Evolutionary conservation across 768 basidiomycete species (phyloP), one percentile per base, ranked within the genome.

Genomic region (Lentinula edodes): DNA sequence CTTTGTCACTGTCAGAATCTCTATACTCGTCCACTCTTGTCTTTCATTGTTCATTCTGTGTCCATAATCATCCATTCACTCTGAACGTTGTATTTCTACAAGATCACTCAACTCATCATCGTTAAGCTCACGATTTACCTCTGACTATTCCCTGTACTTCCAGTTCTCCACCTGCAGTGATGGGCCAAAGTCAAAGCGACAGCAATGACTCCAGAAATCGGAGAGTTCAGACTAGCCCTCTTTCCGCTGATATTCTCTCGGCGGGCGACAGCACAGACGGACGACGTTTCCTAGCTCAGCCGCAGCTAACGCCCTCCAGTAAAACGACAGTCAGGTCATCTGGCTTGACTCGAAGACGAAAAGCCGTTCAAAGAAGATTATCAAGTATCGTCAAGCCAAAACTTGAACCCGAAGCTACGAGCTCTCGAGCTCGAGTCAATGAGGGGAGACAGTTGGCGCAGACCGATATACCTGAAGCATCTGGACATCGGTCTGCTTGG

Each of bases 321-420:
- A 28, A 20, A 6, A 48, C n/a, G 20, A 48, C 46, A 20, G 46
- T 9, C 8, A 48, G 23, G 1, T 54, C 35, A 10, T n/a, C 13
- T 18, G 0, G 36, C 38, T 10, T 39, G 18, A 54, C 10, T 15
- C 9, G 55, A 43, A 38, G 55, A 42, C 45, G 18, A 16, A 56
- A 23, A 43, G 41, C 72, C 6, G 67, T 78, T 3, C 73, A 77
- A 4, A 75, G 65, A 51, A 76, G 73, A 56, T 67, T 80, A 48
- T 63, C 68, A 61, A 76, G 62, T 63, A 67, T 66, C 42, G 73
- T 68, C 6, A 71, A 69, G 46, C 66, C 74, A 41, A 56, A 45
- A 23, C 23, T 16, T 28, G 8, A n/a, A 38, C 12, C 23, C 18
- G 35, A 23, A 18, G 35, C 32, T 53, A n/a, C 35, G 32, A 35